Conservation (phyloP, 257 asterid species). For the Striga asiatica region DNA sequence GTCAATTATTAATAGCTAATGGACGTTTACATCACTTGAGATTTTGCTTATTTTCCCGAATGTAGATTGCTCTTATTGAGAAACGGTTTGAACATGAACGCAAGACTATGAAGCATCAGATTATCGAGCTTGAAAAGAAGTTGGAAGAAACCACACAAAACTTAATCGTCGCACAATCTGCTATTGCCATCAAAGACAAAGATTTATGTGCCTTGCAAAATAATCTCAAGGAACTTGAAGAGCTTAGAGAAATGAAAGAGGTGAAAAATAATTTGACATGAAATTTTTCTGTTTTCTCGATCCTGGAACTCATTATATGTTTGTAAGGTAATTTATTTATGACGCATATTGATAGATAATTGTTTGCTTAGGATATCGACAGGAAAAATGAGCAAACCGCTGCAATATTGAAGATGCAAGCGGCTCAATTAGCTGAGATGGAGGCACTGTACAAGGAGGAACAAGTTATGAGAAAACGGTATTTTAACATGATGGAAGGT, state of each 20-base stretch:
- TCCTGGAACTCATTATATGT: not conserved
- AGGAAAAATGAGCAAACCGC: conserved; percentile 97
- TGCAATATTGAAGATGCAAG: conserved; percentile 91
- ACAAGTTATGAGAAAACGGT: conserved; percentile 77
- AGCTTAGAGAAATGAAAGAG: conserved; percentile 97
- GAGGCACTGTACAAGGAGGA: conserved; percentile 91
- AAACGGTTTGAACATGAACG: conserved; percentile 59
- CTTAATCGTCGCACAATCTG: conserved; percentile 44
- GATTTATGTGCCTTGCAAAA: conserved; percentile 56
- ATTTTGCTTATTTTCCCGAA: conserved; percentile 13
- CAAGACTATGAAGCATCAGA: conserved; percentile 40
- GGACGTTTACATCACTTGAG: not conserved
- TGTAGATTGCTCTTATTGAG: conserved; percentile 46
- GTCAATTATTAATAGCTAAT: conserved; percentile 8
- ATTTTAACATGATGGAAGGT: conserved; percentile 96
- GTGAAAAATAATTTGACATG: conserved; percentile 24
- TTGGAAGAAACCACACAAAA: conserved; percentile 47
- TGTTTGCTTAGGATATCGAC: conserved; percentile 61
- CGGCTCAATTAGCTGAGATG: conserved; percentile 88
- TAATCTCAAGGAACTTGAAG: conserved; percentile 79
- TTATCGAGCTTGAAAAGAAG: conserved; percentile 68
- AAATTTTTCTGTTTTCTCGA: not conserved
- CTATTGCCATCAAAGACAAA: conserved; percentile 45
- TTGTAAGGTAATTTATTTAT: not conserved
- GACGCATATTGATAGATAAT: conserved; percentile 12